Base-by-base conservation (phyloP, 225 moss, liverwort and hornwort genomes). In the Climacium dendroides region DNA sequence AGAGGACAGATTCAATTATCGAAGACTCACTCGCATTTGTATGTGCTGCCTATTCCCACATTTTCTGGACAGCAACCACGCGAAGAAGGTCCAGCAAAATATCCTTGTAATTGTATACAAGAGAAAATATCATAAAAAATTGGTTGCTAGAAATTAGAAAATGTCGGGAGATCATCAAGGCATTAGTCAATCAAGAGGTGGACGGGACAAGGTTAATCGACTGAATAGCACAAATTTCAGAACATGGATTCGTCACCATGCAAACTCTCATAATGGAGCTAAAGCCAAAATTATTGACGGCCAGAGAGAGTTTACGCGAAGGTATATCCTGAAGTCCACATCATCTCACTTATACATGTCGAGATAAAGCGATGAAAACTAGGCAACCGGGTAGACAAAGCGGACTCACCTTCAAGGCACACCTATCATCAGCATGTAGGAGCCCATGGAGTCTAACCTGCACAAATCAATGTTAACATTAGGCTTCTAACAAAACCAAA, bases 381-480 rank as follows among this genome's bases (percentile, higher is more conserved):
- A 62, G 15, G 26, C 41, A 78, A 82, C 69, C 63, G 76, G 82
- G 71, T 34, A 85, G 80, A 93, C 37, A 71, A 24, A 88, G 74
- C 26, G 54, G 34, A 57, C 91, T 78, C 87, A 98, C 97, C 98
- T 96, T 99, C 61, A 99, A 92, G 60, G 96, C 97, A 87, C 92
- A 95, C 79, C 90, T 90, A 79, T 97, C 98, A 91, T 99, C 98
- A 79, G 93, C 92, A 88, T 99, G 98, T 47, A 99, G 95, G 60
- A 96, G 92, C 55, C 98, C 98, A 88, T 94, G 95, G 54, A 99
- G 98, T 65, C 96, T 93, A 45, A 97, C 97, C 97, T 98, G 95
- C 88, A 74, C 30, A 91, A 9, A 57, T 39, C 19, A 63, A 62
- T 69, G 69, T 15, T 41, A 58, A 63, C 13, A 80, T 83, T 41